Conservation (phyloP, 139 green algal species). For the Chlamydomonas applanata region DNA sequence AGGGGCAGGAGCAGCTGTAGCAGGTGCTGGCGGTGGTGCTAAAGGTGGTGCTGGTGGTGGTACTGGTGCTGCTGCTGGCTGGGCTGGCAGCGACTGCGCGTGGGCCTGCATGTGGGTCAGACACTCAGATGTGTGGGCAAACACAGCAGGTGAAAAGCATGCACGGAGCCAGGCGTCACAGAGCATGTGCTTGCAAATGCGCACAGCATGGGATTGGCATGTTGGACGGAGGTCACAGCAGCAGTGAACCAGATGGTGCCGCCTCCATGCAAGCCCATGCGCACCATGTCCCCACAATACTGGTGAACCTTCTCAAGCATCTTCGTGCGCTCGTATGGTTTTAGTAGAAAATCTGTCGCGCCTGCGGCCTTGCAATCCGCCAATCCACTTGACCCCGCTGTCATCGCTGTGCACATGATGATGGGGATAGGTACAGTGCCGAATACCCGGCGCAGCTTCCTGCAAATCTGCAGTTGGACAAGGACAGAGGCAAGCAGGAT, state of each 20-base stretch:
- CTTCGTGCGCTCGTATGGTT: constrained; percentile 36
- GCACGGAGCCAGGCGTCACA: too few species aligned
- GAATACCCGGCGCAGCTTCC: constrained; percentile 23
- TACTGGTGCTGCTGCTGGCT: constrained; percentile 6
- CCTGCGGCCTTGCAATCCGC: constrained; percentile 21
- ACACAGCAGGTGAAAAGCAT: too few species aligned
- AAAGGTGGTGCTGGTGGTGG: background rate
- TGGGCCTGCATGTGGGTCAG: too few species aligned
- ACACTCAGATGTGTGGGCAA: too few species aligned
- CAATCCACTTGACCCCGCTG: constrained; percentile 20
- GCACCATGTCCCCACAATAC: constrained; percentile 30
- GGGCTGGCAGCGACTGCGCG: too few species aligned
- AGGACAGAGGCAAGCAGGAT: background rate
- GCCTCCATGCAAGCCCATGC: background rate
- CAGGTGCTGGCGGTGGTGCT: constrained; percentile 4
- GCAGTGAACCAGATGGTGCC: background rate
- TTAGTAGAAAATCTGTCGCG: constrained; percentile 36
- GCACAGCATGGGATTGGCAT: too few species aligned
- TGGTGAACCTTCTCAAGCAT: constrained; percentile 30
- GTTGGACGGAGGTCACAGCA: too few species aligned
- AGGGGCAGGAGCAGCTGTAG: background rate
- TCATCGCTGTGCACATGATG: constrained; percentile 50
- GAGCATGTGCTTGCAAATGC: too few species aligned
- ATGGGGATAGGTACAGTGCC: constrained; percentile 25
- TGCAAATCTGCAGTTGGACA: background rate